Evolutionary conservation across 1,284 basidiomycete species (phyloP), one percentile per base, ranked within the genome.

Genomic region (Tremellales sp.): DNA sequence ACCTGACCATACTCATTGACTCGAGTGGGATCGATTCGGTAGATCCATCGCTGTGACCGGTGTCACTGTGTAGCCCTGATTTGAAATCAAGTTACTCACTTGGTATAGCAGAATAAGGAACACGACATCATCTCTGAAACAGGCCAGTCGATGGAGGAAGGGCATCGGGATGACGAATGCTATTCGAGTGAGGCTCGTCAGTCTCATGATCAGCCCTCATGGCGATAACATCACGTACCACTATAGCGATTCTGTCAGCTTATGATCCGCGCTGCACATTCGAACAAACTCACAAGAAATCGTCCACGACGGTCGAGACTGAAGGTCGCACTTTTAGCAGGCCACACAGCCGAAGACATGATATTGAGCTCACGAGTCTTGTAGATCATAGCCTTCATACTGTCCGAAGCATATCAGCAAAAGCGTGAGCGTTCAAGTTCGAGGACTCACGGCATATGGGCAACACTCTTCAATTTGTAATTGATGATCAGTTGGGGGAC

Each of bases 1-100:
- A 90, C 84, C 74, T 93, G 87, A 47, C 93, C 92, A 66, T 90
- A 97, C 76, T 97, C 94, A 72, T 98, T 98, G 57, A 89, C 80
- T 56, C 94, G 85, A 59, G 86, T 87, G 58, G 85, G 86, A 75
- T 98, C 94, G 63, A 95, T 79, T 43, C 89, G 84, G 76, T 97
- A 98, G 70, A 94, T 93, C 86, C 87, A 97, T 49, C 89, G 83
- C 84, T 94, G 59, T 43, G 59, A 48, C 40, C 29, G 22, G 39
- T 35, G 28, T 21, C 50, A 37, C 33, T n/a, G n/a, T n/a, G n/a
- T n/a, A n/a, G n/a, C n/a, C n/a, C n/a, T n/a, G n/a, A n/a, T n/a
- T n/a, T n/a, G n/a, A n/a, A n/a, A 40, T 45, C 48, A 56, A 58
- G 50, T 49, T 42, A 40, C 54, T 16, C 25, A 57, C 47, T 41